Conservation (phyloP, 192 early-diverging fungal genomes). For the Coemansia aciculifera region DNA sequence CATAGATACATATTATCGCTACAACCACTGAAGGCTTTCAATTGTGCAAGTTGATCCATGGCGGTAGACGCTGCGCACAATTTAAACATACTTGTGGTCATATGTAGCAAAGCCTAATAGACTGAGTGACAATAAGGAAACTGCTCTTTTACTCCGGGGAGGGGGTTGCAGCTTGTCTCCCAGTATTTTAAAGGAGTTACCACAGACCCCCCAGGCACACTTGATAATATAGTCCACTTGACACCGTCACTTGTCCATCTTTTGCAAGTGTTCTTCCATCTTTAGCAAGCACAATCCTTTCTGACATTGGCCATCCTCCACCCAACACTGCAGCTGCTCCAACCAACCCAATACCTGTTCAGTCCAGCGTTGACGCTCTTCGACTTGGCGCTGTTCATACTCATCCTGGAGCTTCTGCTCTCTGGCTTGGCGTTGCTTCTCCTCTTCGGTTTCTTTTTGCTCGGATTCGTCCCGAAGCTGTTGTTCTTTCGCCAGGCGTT, state of each 20-base stretch:
- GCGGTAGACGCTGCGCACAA: no score
- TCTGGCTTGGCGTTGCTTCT: background rate
- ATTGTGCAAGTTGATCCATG: no score
- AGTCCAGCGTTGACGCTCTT: background rate
- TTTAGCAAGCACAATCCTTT: background rate
- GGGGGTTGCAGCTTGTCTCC: no score
- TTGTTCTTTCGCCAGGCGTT: background rate
- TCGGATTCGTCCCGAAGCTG: background rate
- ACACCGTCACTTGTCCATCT: background rate
- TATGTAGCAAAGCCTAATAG: background rate
- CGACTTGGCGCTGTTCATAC: background rate
- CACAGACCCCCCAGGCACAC: no score
- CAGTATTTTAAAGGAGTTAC: no score
- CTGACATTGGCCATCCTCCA: background rate
- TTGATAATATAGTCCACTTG: no score
- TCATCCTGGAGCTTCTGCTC: background rate
- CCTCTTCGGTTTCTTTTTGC: background rate
- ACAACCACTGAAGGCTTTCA: background rate
- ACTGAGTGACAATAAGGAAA: no score
- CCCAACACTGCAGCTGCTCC: background rate
- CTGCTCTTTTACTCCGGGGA: no score
- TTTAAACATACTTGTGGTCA: no score
- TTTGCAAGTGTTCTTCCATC: background rate
- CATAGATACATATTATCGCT: no score
- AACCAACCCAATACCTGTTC: background rate